Evolutionary conservation across 371 early-diverging fungal species (phyloP).

Genomic region (Rhizopus delemar): DNA sequence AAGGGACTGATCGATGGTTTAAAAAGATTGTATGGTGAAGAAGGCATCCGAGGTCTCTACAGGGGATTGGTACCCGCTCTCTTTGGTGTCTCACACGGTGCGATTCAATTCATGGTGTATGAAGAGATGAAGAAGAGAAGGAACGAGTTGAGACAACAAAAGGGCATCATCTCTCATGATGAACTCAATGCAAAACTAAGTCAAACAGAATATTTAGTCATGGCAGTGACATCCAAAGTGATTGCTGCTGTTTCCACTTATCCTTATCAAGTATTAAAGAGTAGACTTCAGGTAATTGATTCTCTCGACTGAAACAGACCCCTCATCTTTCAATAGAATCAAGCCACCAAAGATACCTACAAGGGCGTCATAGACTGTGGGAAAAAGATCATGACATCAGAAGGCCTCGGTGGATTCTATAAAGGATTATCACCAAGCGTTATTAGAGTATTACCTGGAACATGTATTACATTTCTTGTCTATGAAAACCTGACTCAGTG

Average conservation of each 20-base stretch:
- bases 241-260: constrained; percentile 88
- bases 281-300: constrained; percentile 75
- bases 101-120: constrained; percentile 95
- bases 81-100: constrained; percentile 92
- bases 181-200: constrained; percentile 50
- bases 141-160: constrained; percentile 37
- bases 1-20: constrained; percentile 75
- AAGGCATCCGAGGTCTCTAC: constrained; percentile 86
- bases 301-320: neutral
- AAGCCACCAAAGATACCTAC: constrained; percentile 52
- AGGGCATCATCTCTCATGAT: constrained; percentile 27
- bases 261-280: constrained; percentile 92
- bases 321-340: constrained; percentile 27
- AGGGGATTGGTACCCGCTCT: constrained; percentile 87
- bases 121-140: constrained; percentile 88
- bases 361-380: constrained; percentile 72
- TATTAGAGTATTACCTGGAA: constrained; percentile 91
- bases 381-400: constrained; percentile 68
- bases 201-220: constrained; percentile 76
- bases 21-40: constrained; percentile 59
- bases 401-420: constrained; percentile 90
- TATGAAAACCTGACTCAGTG: constrained; percentile 87
- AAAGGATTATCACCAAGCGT: constrained; percentile 91
- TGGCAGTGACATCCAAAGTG: constrained; percentile 88
- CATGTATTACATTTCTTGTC: constrained; percentile 92